These are phyloP conservation scores for Podospora appendiculata DNA, from an alignment of 495 filamentous ascomycete genomes.

Conservation along the genomic window DNA sequence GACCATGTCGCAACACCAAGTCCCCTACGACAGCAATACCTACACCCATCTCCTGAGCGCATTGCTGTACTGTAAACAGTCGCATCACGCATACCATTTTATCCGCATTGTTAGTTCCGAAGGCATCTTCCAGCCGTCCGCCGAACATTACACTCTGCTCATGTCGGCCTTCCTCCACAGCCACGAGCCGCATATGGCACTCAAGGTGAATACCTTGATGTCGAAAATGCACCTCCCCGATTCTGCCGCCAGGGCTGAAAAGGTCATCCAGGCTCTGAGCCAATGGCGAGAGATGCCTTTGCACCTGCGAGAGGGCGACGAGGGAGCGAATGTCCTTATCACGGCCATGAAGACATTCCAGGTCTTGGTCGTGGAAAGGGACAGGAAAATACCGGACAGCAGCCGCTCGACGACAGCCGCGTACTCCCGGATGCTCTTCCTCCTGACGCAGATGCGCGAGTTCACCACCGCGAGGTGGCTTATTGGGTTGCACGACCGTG, in stretches of 20 bases:
- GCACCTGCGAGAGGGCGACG: too few species aligned
- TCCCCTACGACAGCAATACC: constrained; percentile 61
- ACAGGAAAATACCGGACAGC: too few species aligned
- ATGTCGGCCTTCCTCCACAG: constrained; percentile 27
- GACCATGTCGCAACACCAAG: constrained; percentile 48
- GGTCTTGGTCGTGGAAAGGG: too few species aligned
- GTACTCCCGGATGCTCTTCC: constrained; percentile 45
- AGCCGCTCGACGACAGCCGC: too few species aligned
- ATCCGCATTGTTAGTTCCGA: constrained; percentile 52
- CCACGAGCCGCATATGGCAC: constrained; percentile 23
- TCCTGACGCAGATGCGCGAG: constrained; percentile 55
- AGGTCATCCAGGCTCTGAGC: constrained; percentile 26
- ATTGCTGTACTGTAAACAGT: constrained; percentile 51
- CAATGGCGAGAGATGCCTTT: constrained; percentile 21
- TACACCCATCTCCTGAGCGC: constrained; percentile 68
- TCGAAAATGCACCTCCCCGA: constrained; percentile 18
- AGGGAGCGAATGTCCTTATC: too few species aligned
- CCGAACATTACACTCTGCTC: constrained; percentile 46
- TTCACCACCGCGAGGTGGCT: constrained; percentile 37
- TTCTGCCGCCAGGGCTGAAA: constrained; percentile 22
- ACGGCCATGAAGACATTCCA: too few species aligned
- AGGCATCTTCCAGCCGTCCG: constrained; percentile 48
- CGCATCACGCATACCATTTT: constrained; percentile 59
- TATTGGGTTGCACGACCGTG: constrained; percentile 10
- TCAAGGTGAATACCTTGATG: constrained; percentile 28